Evolutionary conservation across 2,329 filamentous ascomycete genomes (phyloP).

Genomic region (Pyricularia grisea): DNA sequence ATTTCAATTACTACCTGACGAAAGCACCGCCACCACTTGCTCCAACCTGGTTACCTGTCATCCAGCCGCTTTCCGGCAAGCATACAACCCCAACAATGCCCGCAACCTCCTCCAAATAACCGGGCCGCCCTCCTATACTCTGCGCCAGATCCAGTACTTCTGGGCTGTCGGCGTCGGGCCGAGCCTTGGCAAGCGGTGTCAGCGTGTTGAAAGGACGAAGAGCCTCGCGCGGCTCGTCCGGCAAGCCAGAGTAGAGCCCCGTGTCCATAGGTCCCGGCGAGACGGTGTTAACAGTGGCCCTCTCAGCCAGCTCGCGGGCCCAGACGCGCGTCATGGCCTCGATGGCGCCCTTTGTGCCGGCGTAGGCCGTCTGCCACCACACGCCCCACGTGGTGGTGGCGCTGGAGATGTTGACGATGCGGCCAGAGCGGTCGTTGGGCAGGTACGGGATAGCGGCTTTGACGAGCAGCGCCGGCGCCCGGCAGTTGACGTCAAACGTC

Average conservation of each 20-base stretch:
- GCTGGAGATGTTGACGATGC: slow-evolving; percentile 65
- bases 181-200: slow-evolving; percentile 52
- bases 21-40: slow-evolving; percentile 49
- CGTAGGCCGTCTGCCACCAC: slow-evolving; percentile 65
- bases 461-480: slow-evolving; percentile 59
- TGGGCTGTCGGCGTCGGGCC: slow-evolving; percentile 51
- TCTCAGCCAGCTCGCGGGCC: slow-evolving; percentile 68
- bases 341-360: slow-evolving; percentile 59
- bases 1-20: background rate
- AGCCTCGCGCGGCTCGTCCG: background rate
- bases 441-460: slow-evolving; percentile 47
- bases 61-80: slow-evolving; percentile 61
- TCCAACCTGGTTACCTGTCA: slow-evolving; percentile 65
- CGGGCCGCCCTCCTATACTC: slow-evolving; percentile 47
- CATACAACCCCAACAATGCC: slow-evolving; percentile 71
- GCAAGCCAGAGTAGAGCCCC: slow-evolving; percentile 40
- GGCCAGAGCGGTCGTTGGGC: slow-evolving; percentile 68
- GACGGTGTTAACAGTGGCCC: slow-evolving; percentile 62
- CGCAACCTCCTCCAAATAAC: slow-evolving; percentile 61
- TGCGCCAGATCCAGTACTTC: slow-evolving; percentile 50
- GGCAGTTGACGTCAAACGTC: slow-evolving; percentile 65
- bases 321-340: slow-evolving; percentile 58
- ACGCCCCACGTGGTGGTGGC: slow-evolving; percentile 43
- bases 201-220: background rate
- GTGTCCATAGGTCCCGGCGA: slow-evolving; percentile 73